Evolutionary conservation across 2,329 filamentous ascomycete genomes (phyloP).

Genomic region (Aspergillus sp.): DNA sequence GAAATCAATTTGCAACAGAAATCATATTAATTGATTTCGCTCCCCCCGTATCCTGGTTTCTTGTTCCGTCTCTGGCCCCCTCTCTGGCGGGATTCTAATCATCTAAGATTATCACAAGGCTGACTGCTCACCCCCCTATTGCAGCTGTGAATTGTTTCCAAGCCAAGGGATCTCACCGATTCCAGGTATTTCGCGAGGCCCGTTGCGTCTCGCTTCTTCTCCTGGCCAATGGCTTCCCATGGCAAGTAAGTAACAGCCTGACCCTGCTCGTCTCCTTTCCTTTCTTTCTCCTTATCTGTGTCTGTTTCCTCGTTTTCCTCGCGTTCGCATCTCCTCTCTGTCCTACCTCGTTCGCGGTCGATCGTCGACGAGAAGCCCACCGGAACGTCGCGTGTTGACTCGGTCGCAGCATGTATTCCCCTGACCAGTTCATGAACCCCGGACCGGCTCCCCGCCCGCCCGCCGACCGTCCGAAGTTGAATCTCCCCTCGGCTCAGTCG

Average conservation of each 20-base stretch:
- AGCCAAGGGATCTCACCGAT: conserved; percentile 6
- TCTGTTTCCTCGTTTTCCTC: neutral
- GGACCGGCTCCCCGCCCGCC: conserved; percentile 91
- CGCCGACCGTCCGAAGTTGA: conserved; percentile 76
- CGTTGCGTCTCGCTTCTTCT: conserved; percentile 20
- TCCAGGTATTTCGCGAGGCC: conserved; percentile 18
- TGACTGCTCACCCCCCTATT: neutral
- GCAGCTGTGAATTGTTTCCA: neutral
- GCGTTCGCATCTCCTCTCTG: neutral
- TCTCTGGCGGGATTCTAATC: neutral
- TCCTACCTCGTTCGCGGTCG: no score
- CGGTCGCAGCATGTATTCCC: conserved; percentile 52
- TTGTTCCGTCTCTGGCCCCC: neutral
- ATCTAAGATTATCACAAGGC: neutral
- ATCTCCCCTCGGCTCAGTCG: conserved; percentile 69
- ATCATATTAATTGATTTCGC: neutral
- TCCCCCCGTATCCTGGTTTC: neutral
- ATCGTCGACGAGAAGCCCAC: neutral
- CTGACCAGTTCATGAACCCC: conserved; percentile 87
- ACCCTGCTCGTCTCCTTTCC: neutral
- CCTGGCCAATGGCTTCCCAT: conserved; percentile 31
- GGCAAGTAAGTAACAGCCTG: conserved; percentile 34
- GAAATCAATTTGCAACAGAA: neutral
- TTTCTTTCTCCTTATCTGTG: neutral
- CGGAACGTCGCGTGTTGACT: conserved; percentile 5